phyloP scores from a whole-genome alignment of 2,329 filamentous ascomycete genomes.

The Colletotrichum viniferum region DNA sequence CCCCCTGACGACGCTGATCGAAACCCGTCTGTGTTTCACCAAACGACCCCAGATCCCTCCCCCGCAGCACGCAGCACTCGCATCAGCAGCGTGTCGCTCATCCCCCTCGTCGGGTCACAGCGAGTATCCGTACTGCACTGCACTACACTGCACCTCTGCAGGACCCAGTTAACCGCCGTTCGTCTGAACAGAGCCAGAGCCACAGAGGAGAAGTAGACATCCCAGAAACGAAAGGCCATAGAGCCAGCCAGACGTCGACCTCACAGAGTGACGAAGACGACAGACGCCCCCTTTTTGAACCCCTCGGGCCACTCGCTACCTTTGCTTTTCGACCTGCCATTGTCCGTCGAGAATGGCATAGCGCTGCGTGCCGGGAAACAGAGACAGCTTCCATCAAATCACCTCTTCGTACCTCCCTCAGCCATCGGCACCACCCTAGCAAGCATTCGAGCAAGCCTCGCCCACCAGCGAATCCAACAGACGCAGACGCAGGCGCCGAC shows the following conservation, averaged over 20 bases:
- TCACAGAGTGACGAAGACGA: neutral
- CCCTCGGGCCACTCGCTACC: neutral
- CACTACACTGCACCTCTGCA: neutral
- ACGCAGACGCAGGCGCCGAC: neutral
- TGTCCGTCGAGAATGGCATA: slow-evolving; percentile 15
- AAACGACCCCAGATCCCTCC: slow-evolving; percentile 20
- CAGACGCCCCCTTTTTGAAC: neutral
- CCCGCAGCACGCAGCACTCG: slow-evolving; percentile 5
- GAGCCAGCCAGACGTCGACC: neutral
- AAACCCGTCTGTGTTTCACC: slow-evolving; percentile 21
- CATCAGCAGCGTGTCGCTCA: slow-evolving; percentile 6
- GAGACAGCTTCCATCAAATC: slow-evolving; percentile 5
- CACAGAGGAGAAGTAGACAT: neutral
- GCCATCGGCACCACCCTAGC: slow-evolving; percentile 11
- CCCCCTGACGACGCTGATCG: slow-evolving; percentile 1
- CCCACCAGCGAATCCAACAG: neutral
- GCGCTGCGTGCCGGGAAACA: slow-evolving; percentile 7
- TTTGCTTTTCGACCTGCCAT: neutral
- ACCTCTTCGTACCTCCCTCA: neutral
- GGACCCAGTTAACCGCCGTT: slow-evolving; percentile 1
- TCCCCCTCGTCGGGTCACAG: neutral
- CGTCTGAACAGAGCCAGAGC: slow-evolving; percentile 6
- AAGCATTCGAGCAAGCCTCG: neutral
- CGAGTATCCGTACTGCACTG: neutral
- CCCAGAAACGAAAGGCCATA: neutral